phyloP scores from a whole-genome alignment of 2,329 filamentous ascomycete genomes.

The Alternaria brassicicola region DNA sequence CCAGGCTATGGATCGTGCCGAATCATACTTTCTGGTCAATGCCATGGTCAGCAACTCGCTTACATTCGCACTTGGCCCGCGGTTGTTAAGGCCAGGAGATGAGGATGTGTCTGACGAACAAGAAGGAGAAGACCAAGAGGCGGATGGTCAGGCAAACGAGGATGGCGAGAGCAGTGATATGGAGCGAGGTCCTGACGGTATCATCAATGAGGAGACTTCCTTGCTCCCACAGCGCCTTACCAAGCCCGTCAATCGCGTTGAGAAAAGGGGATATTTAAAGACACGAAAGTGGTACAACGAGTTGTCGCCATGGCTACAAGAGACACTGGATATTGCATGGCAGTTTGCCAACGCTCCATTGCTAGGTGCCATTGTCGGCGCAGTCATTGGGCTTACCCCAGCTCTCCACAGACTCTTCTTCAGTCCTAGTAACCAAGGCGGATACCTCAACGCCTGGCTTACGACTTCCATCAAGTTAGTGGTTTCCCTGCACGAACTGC shows the following conservation, averaged over 20 bases:
- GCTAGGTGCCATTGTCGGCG: conserved; percentile 64
- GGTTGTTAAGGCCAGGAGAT: conserved; percentile 58
- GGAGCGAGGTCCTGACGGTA: conserved; percentile 31
- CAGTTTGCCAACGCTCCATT: conserved; percentile 67
- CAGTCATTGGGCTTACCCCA: conserved; percentile 65
- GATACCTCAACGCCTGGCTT: conserved; percentile 70
- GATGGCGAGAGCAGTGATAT: conserved; percentile 28
- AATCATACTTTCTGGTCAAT: conserved; percentile 70
- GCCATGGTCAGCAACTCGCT: conserved; percentile 67
- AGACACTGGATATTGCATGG: conserved; percentile 51
- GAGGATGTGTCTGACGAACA: conserved; percentile 51
- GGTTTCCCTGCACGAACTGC: too few relatives aligned
- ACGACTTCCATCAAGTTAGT: conserved; percentile 60
- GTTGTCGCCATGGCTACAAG: conserved; percentile 49
- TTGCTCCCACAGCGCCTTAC: conserved; percentile 55
- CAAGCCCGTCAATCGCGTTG: conserved; percentile 32
- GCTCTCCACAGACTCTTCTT: conserved; percentile 68
- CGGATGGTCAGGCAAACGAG: conserved; percentile 27
- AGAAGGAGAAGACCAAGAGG: conserved; percentile 2
- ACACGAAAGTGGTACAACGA: conserved; percentile 45
- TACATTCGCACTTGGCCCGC: conserved; percentile 68
- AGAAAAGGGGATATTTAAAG: conserved; percentile 43
- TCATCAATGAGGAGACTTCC: conserved; percentile 56
- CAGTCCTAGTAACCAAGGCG: conserved; percentile 61
- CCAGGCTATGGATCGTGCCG: conserved; percentile 63